Conservation (phyloP, 2,329 filamentous ascomycete species). For the Arachnopeziza araneosa region DNA sequence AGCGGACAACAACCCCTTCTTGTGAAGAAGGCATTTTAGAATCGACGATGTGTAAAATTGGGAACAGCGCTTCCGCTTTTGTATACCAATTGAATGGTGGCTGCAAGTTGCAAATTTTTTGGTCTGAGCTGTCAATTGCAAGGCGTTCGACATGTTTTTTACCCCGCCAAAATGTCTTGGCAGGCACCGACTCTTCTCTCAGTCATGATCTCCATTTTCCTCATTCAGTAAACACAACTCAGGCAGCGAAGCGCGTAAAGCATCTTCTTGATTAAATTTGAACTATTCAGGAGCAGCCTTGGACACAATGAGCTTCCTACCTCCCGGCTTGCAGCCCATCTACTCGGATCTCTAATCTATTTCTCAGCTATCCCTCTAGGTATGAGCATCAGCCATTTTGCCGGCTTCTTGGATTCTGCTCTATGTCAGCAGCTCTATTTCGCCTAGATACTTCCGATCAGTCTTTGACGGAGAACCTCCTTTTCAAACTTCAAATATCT, state of each 20-base stretch:
- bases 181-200: not conserved
- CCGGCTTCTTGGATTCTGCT: too few relatives aligned
- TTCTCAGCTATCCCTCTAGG: too few relatives aligned
- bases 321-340: too few relatives aligned
- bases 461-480: not conserved
- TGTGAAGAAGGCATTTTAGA: slow-evolving; percentile 17
- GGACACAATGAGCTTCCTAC: too few relatives aligned
- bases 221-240: not conserved
- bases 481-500: not conserved
- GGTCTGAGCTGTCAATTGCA: not conserved
- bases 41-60: not conserved
- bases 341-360: too few relatives aligned
- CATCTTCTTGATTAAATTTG: too few relatives aligned
- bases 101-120: not conserved
- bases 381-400: too few relatives aligned
- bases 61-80: not conserved
- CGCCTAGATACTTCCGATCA: not conserved
- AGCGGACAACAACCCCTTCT: slow-evolving; percentile 39
- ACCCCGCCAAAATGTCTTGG: not conserved
- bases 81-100: not conserved
- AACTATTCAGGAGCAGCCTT: too few relatives aligned
- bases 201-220: not conserved
- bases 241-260: too few relatives aligned
- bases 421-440: not conserved
- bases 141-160: not conserved